Evolutionary conservation across 441 rosid species (phyloP), one percentile per base, ranked within the genome.

Genomic region (Populus hybrid): DNA sequence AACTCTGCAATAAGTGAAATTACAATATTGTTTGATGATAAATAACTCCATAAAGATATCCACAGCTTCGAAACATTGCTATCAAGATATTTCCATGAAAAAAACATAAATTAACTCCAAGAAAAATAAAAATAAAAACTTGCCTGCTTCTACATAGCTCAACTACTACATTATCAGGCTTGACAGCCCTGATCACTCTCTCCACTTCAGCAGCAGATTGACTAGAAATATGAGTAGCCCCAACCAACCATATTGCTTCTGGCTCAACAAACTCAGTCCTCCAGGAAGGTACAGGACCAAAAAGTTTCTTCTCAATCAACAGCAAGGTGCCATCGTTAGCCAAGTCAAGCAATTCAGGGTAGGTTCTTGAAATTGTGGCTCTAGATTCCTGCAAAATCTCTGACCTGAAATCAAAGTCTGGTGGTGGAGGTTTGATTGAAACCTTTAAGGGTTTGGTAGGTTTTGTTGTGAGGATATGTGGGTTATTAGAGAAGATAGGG

Each of bases 81-180:
- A 0, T 54, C n/a, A 54, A 54, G 1, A 54, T 0, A 6, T 5
- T 1, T 23, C 6, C 42, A 10, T 14, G 2, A 23, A 11, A 71
- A 18, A 30, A 30, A 30, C 32, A 30, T 3, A 30, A 30, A 30
- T 30, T 30, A 30, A 30, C 32, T 30, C 32, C 32, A 30, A 30
- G 32, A 30, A 30, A 30, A 4, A 23, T 65, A 26, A 78, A 64
- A 26, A 26, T 26, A 26, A 28, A 70, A 28, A 78, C 89, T 87
- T 86, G 87, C 97, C 98, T 91, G 97, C 93, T 92, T 79, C 97
- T 84, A 76, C 99, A 95, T 73, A 92, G 97, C 86, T 93, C 99
- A 57, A 93, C 99, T 61, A 92, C 97, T 68, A 95, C 90, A 79
- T 91, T 95, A 78, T 92, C 97, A 0, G 98, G 99, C 73, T 79